Percentiles rank a stretch among this genome's conserved stretches.
phyloP scores from a whole-genome alignment of 768 basidiomycete species.

The Albatrellus ellisii region DNA sequence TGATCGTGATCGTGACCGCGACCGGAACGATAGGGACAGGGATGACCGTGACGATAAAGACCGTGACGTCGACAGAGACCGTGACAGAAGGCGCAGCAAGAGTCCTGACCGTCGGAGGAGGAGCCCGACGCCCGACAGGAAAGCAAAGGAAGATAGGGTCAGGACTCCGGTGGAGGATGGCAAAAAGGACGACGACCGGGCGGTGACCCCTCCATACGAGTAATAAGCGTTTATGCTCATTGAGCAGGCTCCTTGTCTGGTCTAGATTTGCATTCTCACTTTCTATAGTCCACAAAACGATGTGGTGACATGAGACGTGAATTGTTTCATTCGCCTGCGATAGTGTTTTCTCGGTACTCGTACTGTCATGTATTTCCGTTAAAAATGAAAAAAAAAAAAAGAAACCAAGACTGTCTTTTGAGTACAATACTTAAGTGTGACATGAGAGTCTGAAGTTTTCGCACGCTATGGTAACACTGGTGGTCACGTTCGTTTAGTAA shows the following conservation, averaged over 20 bases:
- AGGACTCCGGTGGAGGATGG: constrained; percentile 34
- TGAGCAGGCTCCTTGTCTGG: neutral
- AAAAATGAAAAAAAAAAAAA: too few relatives aligned
- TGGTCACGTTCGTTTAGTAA: too few relatives aligned
- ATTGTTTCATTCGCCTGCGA: too few relatives aligned
- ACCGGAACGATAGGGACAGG: constrained; percentile 24
- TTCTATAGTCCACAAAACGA: too few relatives aligned
- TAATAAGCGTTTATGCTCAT: constrained; percentile 24
- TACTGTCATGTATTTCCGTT: too few relatives aligned
- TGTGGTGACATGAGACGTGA: too few relatives aligned
- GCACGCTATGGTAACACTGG: too few relatives aligned
- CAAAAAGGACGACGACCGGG: constrained; percentile 37
- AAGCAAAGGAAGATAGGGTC: constrained; percentile 29
- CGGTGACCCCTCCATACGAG: constrained; percentile 49
- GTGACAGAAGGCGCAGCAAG: constrained; percentile 28
- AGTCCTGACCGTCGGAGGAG: constrained; percentile 31
- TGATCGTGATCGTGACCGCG: constrained; percentile 29
- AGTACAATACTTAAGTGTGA: too few relatives aligned
- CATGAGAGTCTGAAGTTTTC: too few relatives aligned
- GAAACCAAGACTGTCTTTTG: too few relatives aligned
- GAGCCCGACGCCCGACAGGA: constrained; percentile 29
- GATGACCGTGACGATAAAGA: too few relatives aligned
- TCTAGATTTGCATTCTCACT: neutral
- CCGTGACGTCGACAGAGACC: constrained; percentile 16
- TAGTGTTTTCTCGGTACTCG: too few relatives aligned